Conservation (phyloP, 1,139 yeast genomes). For the Hyphopichia fennica region DNA sequence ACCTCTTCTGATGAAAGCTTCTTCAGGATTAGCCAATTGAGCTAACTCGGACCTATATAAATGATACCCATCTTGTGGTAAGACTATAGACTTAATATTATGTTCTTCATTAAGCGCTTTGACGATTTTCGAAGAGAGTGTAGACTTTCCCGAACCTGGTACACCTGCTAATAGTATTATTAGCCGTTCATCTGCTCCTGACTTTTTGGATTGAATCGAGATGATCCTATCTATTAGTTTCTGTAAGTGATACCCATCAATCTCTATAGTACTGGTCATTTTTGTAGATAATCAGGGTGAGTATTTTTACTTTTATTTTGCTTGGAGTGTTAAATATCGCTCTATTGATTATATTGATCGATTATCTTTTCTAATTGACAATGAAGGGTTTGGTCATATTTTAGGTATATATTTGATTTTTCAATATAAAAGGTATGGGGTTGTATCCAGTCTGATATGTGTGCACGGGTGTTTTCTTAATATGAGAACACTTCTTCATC, state of each 20-base stretch:
- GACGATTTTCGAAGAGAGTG: constrained; percentile 46
- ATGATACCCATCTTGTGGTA: constrained; percentile 82
- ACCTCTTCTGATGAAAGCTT: constrained; percentile 69
- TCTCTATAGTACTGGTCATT: too few species aligned
- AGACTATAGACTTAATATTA: constrained; percentile 23
- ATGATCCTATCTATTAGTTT: background rate
- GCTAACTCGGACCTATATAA: constrained; percentile 56
- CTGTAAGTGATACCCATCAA: background rate
- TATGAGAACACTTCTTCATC: too few species aligned
- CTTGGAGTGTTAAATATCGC: too few species aligned
- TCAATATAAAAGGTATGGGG: too few species aligned
- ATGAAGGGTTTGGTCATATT: too few species aligned
- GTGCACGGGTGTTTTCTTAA: too few species aligned
- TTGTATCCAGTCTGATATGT: too few species aligned
- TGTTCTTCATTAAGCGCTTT: constrained; percentile 13
- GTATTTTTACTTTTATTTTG: too few species aligned
- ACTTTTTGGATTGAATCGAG: background rate
- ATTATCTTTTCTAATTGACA: too few species aligned
- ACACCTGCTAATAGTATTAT: constrained; percentile 66
- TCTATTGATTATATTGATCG: too few species aligned
- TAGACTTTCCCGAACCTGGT: constrained; percentile 85
- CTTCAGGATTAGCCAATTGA: constrained; percentile 50
- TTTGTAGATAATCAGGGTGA: too few species aligned
- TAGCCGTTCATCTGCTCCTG: constrained; percentile 26
- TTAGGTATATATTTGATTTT: too few species aligned